Conservation (phyloP, 1,139 yeast genomes). For the Martiniozyma asiatica region DNA sequence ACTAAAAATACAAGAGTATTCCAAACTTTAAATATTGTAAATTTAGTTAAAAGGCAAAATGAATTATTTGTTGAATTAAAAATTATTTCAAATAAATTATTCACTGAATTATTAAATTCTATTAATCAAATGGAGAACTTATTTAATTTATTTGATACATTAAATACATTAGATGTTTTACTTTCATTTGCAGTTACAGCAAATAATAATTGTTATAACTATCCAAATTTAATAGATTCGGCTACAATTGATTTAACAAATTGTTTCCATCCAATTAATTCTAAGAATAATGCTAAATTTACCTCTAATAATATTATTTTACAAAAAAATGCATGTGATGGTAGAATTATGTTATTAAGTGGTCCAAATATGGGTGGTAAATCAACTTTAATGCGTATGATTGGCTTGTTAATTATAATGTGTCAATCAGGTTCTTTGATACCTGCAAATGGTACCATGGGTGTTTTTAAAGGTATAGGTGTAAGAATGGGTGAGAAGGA, state of each 20-base stretch:
- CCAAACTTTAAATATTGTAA: too few species aligned
- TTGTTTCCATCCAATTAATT: slow-evolving; percentile 77
- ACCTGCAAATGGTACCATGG: slow-evolving; percentile 35
- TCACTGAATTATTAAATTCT: slow-evolving; percentile 16
- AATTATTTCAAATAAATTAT: too few species aligned
- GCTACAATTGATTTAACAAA: slow-evolving; percentile 41
- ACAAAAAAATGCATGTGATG: slow-evolving; percentile 31
- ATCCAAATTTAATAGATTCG: slow-evolving; percentile 44
- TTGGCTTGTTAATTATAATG: slow-evolving; percentile 46
- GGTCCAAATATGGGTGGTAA: slow-evolving; percentile 78
- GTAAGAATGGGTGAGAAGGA: slow-evolving; percentile 68
- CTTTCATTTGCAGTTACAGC: slow-evolving; percentile 56
- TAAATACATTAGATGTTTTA: slow-evolving; percentile 69
- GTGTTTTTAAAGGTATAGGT: slow-evolving; percentile 46
- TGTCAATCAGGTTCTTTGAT: slow-evolving; percentile 38
- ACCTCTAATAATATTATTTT: slow-evolving; percentile 63
- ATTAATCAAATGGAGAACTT: slow-evolving; percentile 38
- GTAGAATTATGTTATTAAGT: slow-evolving; percentile 43
- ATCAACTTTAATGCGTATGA: slow-evolving; percentile 55
- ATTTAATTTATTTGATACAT: too few species aligned
- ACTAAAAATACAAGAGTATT: too few species aligned
- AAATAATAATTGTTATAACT: slow-evolving; percentile 32
- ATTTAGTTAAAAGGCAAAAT: too few species aligned
- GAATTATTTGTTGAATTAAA: too few species aligned
- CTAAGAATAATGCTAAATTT: slow-evolving; percentile 30